Percentiles rank a stretch among this genome's conserved stretches.
phyloP scores from a whole-genome alignment of 2,329 filamentous ascomycete genomes.

The Stagonosporopsis rhizophila region DNA sequence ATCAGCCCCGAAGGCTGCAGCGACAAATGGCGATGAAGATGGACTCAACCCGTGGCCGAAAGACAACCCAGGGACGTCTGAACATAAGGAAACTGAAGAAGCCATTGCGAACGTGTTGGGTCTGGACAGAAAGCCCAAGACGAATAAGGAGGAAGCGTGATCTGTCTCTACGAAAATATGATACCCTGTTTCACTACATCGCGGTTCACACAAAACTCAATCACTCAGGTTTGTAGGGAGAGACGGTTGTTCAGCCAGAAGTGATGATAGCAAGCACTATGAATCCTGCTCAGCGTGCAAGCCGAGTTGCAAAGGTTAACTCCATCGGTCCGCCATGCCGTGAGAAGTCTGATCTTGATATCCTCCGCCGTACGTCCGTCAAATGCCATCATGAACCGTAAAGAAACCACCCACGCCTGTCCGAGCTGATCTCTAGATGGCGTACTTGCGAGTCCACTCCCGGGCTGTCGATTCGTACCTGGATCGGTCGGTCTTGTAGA shows the following conservation, averaged over 20 bases:
- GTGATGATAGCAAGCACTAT: slow-evolving; percentile 44
- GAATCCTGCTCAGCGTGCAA: slow-evolving; percentile 41
- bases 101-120: background rate
- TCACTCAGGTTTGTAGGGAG: slow-evolving; percentile 10
- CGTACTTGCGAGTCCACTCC: slow-evolving; percentile 99
- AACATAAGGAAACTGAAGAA: background rate
- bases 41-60: slow-evolving; percentile 3
- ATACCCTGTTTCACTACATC: background rate
- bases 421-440: slow-evolving; percentile 68
- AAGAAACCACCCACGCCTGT: slow-evolving; percentile 29
- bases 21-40: background rate
- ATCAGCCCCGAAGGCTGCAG: background rate
- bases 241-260: slow-evolving; percentile 36
- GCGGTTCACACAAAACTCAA: background rate
- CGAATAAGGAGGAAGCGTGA: background rate
- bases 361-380: slow-evolving; percentile 26
- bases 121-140: background rate
- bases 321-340: slow-evolving; percentile 40
- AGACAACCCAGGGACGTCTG: background rate
- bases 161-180: background rate
- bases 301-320: slow-evolving; percentile 37
- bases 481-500: slow-evolving; percentile 98
- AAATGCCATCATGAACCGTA: slow-evolving; percentile 36
- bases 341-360: slow-evolving; percentile 34
- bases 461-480: slow-evolving; percentile 95